These are phyloP conservation scores for Tanacetum coccineum DNA, from an alignment of 129 eudicot species.

Conservation along the genomic window DNA sequence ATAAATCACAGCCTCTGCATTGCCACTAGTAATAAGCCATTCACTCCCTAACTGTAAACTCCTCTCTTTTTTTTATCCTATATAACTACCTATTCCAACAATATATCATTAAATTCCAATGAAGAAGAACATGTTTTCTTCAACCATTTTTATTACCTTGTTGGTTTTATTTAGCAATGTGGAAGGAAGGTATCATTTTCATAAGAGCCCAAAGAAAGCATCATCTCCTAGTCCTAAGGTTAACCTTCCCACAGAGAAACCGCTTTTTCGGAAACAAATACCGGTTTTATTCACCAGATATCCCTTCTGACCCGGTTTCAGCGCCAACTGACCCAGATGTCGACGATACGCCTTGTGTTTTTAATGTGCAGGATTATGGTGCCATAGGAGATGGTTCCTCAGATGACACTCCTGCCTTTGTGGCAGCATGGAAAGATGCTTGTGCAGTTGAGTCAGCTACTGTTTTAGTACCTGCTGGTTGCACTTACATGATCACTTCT, in stretches of 20 bases:
- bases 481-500: constrained; percentile 63
- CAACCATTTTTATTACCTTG: background rate
- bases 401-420: constrained; percentile 83
- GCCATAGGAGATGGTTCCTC: constrained; percentile 79
- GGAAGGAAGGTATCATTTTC: constrained; percentile 32
- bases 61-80: background rate
- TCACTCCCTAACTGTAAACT: constrained; percentile 26
- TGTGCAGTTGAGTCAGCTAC: constrained; percentile 77
- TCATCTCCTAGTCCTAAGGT: constrained; percentile 6
- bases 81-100: background rate
- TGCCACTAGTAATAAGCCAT: background rate
- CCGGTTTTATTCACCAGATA: too few relatives aligned
- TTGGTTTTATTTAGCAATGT: constrained; percentile 32
- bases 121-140: constrained; percentile 16
- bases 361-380: constrained; percentile 66
- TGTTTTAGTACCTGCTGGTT: constrained; percentile 53
- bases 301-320: constrained; percentile 28
- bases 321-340: constrained; percentile 28
- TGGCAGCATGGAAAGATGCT: constrained; percentile 85
- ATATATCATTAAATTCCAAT: background rate
- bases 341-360: constrained; percentile 38
- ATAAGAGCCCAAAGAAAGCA: constrained; percentile 26
- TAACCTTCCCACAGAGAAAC: background rate
- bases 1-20: constrained; percentile 41
- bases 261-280: too few relatives aligned